A percentile compares a stretch with the other conserved stretches of the same genome.
Evolutionary conservation across 495 filamentous ascomycete genomes (phyloP).

Genomic region (Penicillium paradoxum): DNA sequence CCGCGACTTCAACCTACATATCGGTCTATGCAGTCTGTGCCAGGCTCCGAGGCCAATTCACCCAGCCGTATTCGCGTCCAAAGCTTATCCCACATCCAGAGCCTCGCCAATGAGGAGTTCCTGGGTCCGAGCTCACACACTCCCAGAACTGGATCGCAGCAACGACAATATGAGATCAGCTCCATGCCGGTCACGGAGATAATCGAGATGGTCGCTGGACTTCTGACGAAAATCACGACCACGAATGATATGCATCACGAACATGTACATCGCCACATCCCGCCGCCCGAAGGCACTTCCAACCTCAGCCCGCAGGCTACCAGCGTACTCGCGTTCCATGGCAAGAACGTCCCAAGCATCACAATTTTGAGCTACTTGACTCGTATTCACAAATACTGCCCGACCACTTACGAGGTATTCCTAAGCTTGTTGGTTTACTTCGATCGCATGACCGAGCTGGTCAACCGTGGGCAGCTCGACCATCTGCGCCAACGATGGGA

Average conservation of each 20-base stretch:
- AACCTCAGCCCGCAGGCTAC: constrained; percentile 73
- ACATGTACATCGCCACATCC: constrained; percentile 64
- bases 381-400: constrained; percentile 98
- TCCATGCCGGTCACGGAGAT: constrained; percentile 96
- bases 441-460: constrained; percentile 95
- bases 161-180: constrained; percentile 86
- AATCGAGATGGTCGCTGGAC: constrained; percentile 99
- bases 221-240: constrained; percentile 95
- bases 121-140: constrained; percentile 45
- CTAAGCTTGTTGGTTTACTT: constrained; percentile 94
- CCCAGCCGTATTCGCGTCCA: constrained; percentile 76
- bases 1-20: constrained; percentile 50
- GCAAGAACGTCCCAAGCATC: constrained; percentile 96
- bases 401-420: constrained; percentile 98
- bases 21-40: constrained; percentile 45
- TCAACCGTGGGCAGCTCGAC: constrained; percentile 66
- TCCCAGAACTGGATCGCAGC: constrained; percentile 44
- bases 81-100: constrained; percentile 83
- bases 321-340: constrained; percentile 97
- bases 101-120: constrained; percentile 72
- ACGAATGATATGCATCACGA: constrained; percentile 96
- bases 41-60: constrained; percentile 54
- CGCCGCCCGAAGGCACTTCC: constrained; percentile 57
- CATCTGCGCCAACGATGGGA: constrained; percentile 36
- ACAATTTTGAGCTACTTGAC: constrained; percentile 94